A percentile compares a stretch with the other conserved stretches of the same genome.
These are phyloP conservation scores for Bimuria novae-zelandiae DNA, from an alignment of 2,329 filamentous ascomycete species.

Conservation along the genomic window DNA sequence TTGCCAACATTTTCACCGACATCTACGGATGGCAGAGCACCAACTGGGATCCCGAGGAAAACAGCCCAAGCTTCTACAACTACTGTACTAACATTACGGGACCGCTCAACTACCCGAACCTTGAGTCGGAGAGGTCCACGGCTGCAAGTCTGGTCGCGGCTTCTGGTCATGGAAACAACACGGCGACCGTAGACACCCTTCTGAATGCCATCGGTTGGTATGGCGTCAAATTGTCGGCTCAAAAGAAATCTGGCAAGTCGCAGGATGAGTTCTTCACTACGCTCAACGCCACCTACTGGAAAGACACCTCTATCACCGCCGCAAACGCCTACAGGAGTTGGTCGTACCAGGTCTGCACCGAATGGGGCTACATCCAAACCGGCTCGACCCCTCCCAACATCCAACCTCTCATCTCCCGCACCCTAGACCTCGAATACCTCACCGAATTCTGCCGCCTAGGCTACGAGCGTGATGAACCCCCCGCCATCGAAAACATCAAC, in stretches of 20 bases:
- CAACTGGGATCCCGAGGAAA: slow-evolving; percentile 58
- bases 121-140: slow-evolving; percentile 39
- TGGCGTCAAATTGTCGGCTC: slow-evolving; percentile 49
- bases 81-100: slow-evolving; percentile 62
- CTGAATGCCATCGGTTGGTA: slow-evolving; percentile 64
- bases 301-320: slow-evolving; percentile 48
- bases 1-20: slow-evolving; percentile 54
- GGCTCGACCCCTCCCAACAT: slow-evolving; percentile 69
- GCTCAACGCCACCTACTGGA: slow-evolving; percentile 54
- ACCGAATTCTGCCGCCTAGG: slow-evolving; percentile 66
- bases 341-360: slow-evolving; percentile 59
- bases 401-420: slow-evolving; percentile 73
- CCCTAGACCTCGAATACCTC: slow-evolving; percentile 66
- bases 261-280: slow-evolving; percentile 59
- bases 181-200: slow-evolving; percentile 54
- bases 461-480: slow-evolving; percentile 70
- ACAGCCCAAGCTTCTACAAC: slow-evolving; percentile 53
- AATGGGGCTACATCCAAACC: slow-evolving; percentile 79
- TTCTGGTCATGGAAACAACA: slow-evolving; percentile 54
- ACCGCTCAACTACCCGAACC: slow-evolving; percentile 50
- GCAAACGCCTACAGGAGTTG: slow-evolving; percentile 55
- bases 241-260: slow-evolving; percentile 29
- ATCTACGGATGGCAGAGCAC: slow-evolving; percentile 58
- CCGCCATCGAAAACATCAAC: slow-evolving; percentile 71
- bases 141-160: slow-evolving; percentile 53